A percentile compares a stretch with the other conserved stretches of the same genome.
phyloP scores from a whole-genome alignment of 805 yeast genomes.

The Yamadazyma philogaea region DNA sequence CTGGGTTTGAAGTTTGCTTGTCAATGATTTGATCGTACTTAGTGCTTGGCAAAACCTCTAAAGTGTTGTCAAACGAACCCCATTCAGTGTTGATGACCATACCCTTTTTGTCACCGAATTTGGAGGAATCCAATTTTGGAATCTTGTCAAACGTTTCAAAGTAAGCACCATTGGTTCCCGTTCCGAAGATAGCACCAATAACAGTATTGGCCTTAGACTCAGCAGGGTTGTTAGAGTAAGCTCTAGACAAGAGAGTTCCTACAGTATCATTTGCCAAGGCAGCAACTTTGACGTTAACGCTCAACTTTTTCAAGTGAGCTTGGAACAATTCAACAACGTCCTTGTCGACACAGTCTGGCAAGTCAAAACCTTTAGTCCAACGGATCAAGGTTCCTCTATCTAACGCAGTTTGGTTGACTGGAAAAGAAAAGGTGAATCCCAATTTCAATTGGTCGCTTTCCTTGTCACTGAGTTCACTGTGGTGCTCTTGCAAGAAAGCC shows the following conservation, averaged over 20 bases:
- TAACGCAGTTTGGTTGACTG: constrained; percentile 81
- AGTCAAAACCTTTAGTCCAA: constrained; percentile 95
- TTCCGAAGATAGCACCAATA: constrained; percentile 91
- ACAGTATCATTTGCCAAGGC: constrained; percentile 96
- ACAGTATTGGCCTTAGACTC: constrained; percentile 71
- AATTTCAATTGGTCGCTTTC: constrained; percentile 47
- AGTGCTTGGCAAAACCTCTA: constrained; percentile 72
- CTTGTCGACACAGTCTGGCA: constrained; percentile 78
- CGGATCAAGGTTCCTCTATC: constrained; percentile 78
- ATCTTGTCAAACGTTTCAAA: constrained; percentile 72
- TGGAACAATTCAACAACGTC: constrained; percentile 80
- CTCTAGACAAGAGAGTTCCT: constrained; percentile 86
- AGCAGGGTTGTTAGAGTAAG: constrained; percentile 65
- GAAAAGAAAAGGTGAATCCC: constrained; percentile 95
- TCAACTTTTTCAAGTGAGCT: constrained; percentile 55
- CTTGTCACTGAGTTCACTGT: constrained; percentile 29
- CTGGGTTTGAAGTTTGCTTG: constrained; percentile 70
- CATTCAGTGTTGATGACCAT: constrained; percentile 96
- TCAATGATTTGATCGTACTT: constrained; percentile 75
- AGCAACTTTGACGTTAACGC: constrained; percentile 66
- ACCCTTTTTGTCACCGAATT: constrained; percentile 28
- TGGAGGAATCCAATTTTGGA: constrained; percentile 59
- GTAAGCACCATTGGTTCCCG: constrained; percentile 97
- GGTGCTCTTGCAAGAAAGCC: constrained; percentile 64
- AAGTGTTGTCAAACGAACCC: constrained; percentile 93